Base-by-base conservation (phyloP, 148 eudicot species). In the Polygonum aviculare region DNA sequence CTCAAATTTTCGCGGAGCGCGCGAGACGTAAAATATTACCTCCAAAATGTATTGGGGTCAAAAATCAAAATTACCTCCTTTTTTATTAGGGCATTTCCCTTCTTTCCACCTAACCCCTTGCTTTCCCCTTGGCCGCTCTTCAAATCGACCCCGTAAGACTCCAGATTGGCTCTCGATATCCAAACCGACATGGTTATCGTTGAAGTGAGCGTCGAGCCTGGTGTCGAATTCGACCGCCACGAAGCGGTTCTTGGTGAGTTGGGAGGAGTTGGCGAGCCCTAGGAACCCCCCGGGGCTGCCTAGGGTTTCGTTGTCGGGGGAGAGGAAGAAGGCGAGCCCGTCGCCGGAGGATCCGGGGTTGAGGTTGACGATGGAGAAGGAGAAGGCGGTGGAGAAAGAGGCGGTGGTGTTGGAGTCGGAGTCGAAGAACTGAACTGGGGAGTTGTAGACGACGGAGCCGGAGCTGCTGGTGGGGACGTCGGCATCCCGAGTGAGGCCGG, bases 191-290 rank as follows among this genome's bases (percentile, higher is more conserved):
- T 95, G 98, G 77, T 92, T 86, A 62, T 86, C 90, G 79, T 86
- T 44, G 40, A 90, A 88, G 65, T 80, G 82, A 15, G 78, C 74
- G 79, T 95, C 96, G 9, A 84, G 80, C 12, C 63, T 79, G 0
- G 98, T 90, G 74, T 95, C 98, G 21, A 92, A 95, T 60, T 95
- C 98, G n/a, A 92, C 54, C 0, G 97, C 97, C 0, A 95, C 72
- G 67, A 95, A 92, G 57, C 83, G 85, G 80, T 88, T 92, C 84
- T 91, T 87, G 74, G 90, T 86, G 79, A 85, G 70, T 7, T 80
- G 88, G 19, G 93, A 78, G 3, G 94, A 86, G 72, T 95, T 92
- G 1, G 89, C 88, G 60, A 95, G 92, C 22, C 98, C 97, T 71
- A 94, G 60, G 74, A 80, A 92, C 72, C 97, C 94, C 26, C 97